Conservation (phyloP, 805 yeast species). For the Saturnispora diversa region DNA sequence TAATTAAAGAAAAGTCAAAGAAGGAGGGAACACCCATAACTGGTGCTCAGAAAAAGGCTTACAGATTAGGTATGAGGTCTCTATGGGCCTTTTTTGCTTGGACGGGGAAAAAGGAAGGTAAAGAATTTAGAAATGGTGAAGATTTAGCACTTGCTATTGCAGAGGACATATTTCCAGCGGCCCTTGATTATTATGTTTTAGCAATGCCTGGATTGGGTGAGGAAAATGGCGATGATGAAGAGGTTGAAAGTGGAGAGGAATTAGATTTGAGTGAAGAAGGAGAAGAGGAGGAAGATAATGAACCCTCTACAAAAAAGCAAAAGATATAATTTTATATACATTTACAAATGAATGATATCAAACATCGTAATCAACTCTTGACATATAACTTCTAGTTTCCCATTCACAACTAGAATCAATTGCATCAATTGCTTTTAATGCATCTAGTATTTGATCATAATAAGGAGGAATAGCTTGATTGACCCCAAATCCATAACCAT, state of each 20-base stretch:
- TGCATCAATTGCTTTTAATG: conserved; percentile 39
- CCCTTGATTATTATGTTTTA: conserved; percentile 72
- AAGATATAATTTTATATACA: conserved; percentile 1
- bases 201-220: conserved; percentile 57
- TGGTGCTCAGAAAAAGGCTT: conserved; percentile 49
- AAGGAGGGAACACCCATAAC: conserved; percentile 29
- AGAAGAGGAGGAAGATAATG: conserved; percentile 19
- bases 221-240: conserved; percentile 46
- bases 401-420: conserved; percentile 22
- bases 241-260: conserved; percentile 44
- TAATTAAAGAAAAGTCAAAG: conserved; percentile 34
- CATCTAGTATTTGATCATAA: conserved; percentile 49
- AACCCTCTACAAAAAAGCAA: conserved; percentile 13
- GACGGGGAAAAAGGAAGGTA: conserved; percentile 73
- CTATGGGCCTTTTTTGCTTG: conserved; percentile 84
- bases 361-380: conserved; percentile 16
- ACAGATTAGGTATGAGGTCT: conserved; percentile 68
- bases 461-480: conserved; percentile 33
- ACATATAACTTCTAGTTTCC: conserved; percentile 18
- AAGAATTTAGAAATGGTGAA: conserved; percentile 72
- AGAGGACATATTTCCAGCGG: conserved; percentile 80
- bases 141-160: conserved; percentile 62
- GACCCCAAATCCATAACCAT: conserved; percentile 24
- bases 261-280: conserved; percentile 14
- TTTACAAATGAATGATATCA: too few relatives aligned